Evolutionary conservation across 768 basidiomycete genomes (phyloP).

Genomic region (Boletus pseudo-olivaceus): DNA sequence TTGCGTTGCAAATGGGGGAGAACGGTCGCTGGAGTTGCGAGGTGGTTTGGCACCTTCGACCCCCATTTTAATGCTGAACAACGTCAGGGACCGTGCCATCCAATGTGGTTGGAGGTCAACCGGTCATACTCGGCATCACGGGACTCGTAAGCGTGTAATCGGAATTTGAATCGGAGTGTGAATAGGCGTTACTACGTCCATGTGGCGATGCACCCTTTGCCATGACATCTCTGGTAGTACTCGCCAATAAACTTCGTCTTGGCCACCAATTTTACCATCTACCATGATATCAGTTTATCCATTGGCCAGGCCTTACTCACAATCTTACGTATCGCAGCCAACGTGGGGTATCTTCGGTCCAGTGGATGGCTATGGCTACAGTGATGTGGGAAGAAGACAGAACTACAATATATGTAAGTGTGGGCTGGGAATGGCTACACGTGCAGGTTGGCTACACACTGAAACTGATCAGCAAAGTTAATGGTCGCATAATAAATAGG

Average conservation of each 20-base stretch:
- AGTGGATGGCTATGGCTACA: slow-evolving; percentile 25
- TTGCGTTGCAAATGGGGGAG: not conserved
- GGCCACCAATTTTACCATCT: too few relatives aligned
- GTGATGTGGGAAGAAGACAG: slow-evolving; percentile 3
- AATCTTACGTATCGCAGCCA: not conserved
- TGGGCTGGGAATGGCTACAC: slow-evolving; percentile 24
- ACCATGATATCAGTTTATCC: not conserved
- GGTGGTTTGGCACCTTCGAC: not conserved
- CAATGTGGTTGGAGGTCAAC: slow-evolving; percentile 3
- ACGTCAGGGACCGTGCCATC: slow-evolving; percentile 6
- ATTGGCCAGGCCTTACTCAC: not conserved
- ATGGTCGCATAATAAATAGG: slow-evolving; percentile 18
- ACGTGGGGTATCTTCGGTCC: slow-evolving; percentile 1
- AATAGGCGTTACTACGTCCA: too few relatives aligned
- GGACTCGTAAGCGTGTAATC: not conserved
- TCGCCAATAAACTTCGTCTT: not conserved
- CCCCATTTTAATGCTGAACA: not conserved
- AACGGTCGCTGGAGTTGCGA: not conserved
- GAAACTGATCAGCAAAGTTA: slow-evolving; percentile 11
- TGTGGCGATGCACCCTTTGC: too few relatives aligned
- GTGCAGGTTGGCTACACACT: slow-evolving; percentile 26
- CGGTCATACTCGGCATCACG: not conserved
- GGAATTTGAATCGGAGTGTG: too few relatives aligned
- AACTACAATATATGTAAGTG: slow-evolving; percentile 23
- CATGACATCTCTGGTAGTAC: too few relatives aligned